Evolutionary conservation across 116 monocot genomes (phyloP), one percentile per base, ranked within the genome.

Genomic region (Cymodocea nodosa): DNA sequence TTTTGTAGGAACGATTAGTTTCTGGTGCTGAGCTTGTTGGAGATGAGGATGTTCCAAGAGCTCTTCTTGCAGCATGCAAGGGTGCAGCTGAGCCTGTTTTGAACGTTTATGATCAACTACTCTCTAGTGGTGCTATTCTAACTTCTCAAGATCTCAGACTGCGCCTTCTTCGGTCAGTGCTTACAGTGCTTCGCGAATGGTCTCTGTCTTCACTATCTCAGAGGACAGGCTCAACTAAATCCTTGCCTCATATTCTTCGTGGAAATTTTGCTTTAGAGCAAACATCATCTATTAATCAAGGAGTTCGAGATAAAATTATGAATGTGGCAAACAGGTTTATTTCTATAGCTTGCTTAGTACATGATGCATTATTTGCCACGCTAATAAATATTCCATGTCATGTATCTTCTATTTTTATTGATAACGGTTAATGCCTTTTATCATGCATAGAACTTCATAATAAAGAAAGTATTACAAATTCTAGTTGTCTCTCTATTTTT

Each of bases 1-100:
- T 65, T 22, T 54, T 39, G 18, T 56, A 97, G 91, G 98, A 98
- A 44, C 76, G 84, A 44, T 62, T 83, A 39, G 68, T 64, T 54
- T 83, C 90, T 48, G 84, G 89, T 40, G 61, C 75, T 39, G 92
- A 92, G 69, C 69, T 84, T 76, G 79, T 92, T 68, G 92, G 92
- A 59, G 98, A 98, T 54, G 98, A 98, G 36, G 92, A 98, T 74
- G 79, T 92, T 75, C 84, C 98, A 60, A 88, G 89, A 81, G 72
- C 89, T 44, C 98, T 98, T 77, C 84, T 98, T 77, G 84, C 75
- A 25, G 84, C 86, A 52, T 98, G 92, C 75, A 84, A 72, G 52
- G 89, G 81, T 73, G 73, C 89, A 50, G 73, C 77, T 35, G 98
- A 98, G 53, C 79, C 77, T 50, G 86, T 92, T 22, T 64, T 98